Percentiles rank a stretch among this genome's conserved stretches.
phyloP scores from a whole-genome alignment of 805 yeast species.

The Saturnispora galanensis region DNA sequence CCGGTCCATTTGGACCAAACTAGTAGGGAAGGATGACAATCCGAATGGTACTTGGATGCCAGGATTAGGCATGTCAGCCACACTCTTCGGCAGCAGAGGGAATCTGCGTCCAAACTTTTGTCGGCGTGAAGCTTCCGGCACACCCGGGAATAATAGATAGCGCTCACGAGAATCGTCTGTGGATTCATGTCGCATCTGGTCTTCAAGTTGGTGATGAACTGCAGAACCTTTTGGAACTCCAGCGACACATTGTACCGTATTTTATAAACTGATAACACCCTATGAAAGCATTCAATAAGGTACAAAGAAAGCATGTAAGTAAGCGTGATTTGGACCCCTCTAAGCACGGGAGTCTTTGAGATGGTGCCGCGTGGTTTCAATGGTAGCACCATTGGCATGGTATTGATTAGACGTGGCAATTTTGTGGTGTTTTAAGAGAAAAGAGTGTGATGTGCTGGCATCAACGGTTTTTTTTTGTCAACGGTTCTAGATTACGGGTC shows the following conservation, averaged over 20 bases:
- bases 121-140: not conserved
- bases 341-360: not conserved
- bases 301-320: not conserved
- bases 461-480: no score
- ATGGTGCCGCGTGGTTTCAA: not conserved
- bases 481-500: no score
- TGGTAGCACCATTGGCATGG: no score
- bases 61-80: conserved; percentile 61
- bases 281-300: not conserved
- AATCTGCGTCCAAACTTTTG: conserved; percentile 18
- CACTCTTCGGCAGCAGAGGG: conserved; percentile 39
- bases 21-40: conserved; percentile 55
- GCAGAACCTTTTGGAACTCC: not conserved
- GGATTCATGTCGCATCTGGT: conserved; percentile 3
- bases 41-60: conserved; percentile 66
- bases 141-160: not conserved
- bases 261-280: not conserved
- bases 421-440: no score
- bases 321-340: not conserved
- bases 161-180: not conserved
- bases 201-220: not conserved
- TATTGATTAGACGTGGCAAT: no score
- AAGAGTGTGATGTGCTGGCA: no score
- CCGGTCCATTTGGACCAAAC: conserved; percentile 76
- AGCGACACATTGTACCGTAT: not conserved